These are phyloP conservation scores for Filobasidium uniguttulatum DNA, from an alignment of 1,284 basidiomycete species.

Conservation along the genomic window DNA sequence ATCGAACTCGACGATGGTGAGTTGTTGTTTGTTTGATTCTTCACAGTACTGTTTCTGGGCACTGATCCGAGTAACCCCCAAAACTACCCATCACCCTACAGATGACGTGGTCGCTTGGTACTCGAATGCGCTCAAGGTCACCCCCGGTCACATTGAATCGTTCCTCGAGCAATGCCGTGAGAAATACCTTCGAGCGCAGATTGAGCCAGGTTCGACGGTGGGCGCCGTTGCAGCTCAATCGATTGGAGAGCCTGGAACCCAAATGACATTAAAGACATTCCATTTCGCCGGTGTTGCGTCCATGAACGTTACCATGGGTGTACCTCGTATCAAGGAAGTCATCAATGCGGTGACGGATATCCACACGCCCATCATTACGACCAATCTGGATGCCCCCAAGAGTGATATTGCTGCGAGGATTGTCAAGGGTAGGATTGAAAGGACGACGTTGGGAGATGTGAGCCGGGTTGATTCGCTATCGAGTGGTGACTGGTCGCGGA, in stretches of 20 bases:
- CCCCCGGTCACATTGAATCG: conserved; percentile 56
- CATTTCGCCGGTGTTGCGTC: conserved; percentile 99
- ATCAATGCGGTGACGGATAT: conserved; percentile 97
- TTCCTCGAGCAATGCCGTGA: conserved; percentile 83
- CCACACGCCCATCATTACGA: conserved; percentile 96
- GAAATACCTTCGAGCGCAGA: conserved; percentile 84
- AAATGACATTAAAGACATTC: conserved; percentile 99
- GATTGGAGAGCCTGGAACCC: conserved; percentile 97
- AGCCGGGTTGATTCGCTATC: conserved; percentile 24
- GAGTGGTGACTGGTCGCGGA: no score
- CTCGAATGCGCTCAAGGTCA: conserved; percentile 54
- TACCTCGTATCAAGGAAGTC: conserved; percentile 99
- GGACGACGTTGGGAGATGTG: conserved; percentile 87
- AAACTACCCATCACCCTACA: not conserved
- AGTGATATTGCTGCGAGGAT: conserved; percentile 87
- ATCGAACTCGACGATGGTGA: conserved; percentile 58
- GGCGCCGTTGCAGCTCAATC: conserved; percentile 98
- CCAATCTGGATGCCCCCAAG: conserved; percentile 70
- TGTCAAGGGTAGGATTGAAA: conserved; percentile 92
- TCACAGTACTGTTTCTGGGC: no score
- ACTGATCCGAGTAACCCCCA: no score
- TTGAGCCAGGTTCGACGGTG: conserved; percentile 92
- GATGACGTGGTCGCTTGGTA: conserved; percentile 24
- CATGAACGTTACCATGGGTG: conserved; percentile 99
- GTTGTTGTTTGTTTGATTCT: conserved; percentile 19